Base-by-base conservation (phyloP, 257 asterid species). In the Forsythia viridissima region DNA sequence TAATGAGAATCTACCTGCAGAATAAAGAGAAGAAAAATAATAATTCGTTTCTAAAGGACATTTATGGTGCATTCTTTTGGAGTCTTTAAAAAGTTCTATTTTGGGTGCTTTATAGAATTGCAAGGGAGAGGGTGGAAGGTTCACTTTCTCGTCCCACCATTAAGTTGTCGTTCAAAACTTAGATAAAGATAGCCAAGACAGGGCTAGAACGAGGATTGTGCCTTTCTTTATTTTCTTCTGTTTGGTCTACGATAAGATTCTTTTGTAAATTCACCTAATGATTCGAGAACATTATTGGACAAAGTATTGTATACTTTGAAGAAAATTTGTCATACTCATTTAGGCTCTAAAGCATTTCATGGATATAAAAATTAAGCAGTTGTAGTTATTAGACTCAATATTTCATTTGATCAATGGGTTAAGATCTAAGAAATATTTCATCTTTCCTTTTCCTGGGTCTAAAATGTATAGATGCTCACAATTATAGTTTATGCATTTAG, bases 11-110 rank as follows among this genome's bases (percentile, higher is more conserved):
- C 79, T 74, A 75, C 82, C 12, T 77, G 39, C 88, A 20, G 73
- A 74, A 79, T 77, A 74, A 13, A 87, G 51, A 81, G 93, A 84
- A 76, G 83, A 88, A 43, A 88, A 90, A 75, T 86, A 87, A 70
- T 88, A 88, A 88, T 65, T 71, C 59, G 6, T 51, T 20, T 67
- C 44, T 38, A 4, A 36, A 74, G 65, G 44, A 76, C 77, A 16
- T 21, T 13, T 55, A 30, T 6, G 44, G 16, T 8, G 55, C 71
- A 52, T 85, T 74, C 59, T 78, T 74, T 39, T 8, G 11, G 61
- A 4, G 39, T 18, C 51, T 55, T 39, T 57, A 30, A 30, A 8
- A 2, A 46, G 34, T 41, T 41, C 8, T 41, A 41, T 41, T 41
- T 8, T 41, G 43, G 46, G 59, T 34, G 70, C 69, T 52, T 37